A percentile compares a stretch with the other conserved stretches of the same genome.
These are phyloP conservation scores for Thraustochytrium striatum DNA, from an alignment of 352 stramenopile species.

Conservation along the genomic window DNA sequence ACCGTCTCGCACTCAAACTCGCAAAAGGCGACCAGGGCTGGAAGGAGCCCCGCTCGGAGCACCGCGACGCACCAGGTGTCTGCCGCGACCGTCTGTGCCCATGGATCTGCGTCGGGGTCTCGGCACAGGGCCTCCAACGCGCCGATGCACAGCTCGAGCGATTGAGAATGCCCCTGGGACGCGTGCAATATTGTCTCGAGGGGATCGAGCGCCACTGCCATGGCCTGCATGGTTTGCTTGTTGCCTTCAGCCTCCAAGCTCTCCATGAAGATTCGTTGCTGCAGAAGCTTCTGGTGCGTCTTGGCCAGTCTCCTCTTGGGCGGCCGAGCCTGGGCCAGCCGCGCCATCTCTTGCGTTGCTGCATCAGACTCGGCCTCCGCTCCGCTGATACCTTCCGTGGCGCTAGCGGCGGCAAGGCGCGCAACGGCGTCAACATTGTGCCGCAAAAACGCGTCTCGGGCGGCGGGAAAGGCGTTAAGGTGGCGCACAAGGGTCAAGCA, in stretches of 20 bases:
- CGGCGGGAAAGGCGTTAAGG: too few species aligned
- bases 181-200: not conserved
- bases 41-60: not conserved
- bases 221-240: not conserved
- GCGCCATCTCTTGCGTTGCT: too few species aligned
- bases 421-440: too few species aligned
- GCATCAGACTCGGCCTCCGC: too few species aligned
- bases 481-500: too few species aligned
- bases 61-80: constrained; percentile 12
- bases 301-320: too few species aligned
- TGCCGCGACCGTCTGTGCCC: not conserved
- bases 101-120: not conserved
- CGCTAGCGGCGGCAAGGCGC: too few species aligned
- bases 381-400: too few species aligned
- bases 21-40: not conserved
- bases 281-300: too few species aligned
- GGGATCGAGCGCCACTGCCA: not conserved
- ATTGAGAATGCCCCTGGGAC: not conserved
- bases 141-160: not conserved
- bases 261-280: not conserved
- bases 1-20: not conserved
- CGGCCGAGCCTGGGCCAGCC: too few species aligned
- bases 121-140: not conserved
- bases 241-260: not conserved
- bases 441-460: too few species aligned